Conservation (phyloP, 495 filamentous ascomycete species). For the Aspergillus hancockii region DNA sequence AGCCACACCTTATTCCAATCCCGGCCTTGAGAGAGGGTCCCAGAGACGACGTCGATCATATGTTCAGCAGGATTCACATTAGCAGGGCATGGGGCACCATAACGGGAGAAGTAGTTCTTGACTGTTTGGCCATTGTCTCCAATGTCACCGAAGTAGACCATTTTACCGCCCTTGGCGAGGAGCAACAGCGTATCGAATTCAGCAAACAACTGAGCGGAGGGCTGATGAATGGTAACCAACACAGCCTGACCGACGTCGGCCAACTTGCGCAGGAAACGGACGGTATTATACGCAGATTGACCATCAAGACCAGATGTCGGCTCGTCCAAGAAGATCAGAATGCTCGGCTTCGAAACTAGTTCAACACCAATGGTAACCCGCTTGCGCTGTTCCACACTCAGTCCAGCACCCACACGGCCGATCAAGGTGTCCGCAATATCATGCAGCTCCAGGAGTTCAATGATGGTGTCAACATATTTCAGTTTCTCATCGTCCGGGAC, state of each 20-base stretch:
- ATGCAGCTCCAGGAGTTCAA: constrained; percentile 58
- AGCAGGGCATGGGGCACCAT: constrained; percentile 70
- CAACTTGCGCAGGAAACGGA: constrained; percentile 64
- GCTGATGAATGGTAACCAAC: constrained; percentile 77
- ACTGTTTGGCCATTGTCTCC: constrained; percentile 51
- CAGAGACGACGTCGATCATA: constrained; percentile 82
- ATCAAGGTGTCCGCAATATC: constrained; percentile 56
- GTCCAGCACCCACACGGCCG: constrained; percentile 51
- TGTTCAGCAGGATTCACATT: constrained; percentile 84
- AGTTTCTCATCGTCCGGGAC: constrained; percentile 56
- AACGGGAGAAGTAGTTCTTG: constrained; percentile 74
- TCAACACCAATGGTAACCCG: constrained; percentile 70
- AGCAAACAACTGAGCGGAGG: constrained; percentile 69
- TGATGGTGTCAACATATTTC: constrained; percentile 60
- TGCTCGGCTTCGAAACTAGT: constrained; percentile 63
- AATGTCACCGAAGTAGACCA: constrained; percentile 71
- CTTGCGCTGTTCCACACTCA: constrained; percentile 64
- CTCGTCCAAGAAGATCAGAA: constrained; percentile 76
- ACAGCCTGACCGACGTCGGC: constrained; percentile 70
- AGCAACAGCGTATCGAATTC: constrained; percentile 73
- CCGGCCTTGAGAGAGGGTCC: constrained; percentile 35
- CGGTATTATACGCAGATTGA: constrained; percentile 63
- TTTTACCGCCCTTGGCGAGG: constrained; percentile 67
- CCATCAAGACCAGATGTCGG: constrained; percentile 73
- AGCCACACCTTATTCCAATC: constrained; percentile 69